phyloP scores from a whole-genome alignment of 179 eudicot species.

The Silene vulgaris region DNA sequence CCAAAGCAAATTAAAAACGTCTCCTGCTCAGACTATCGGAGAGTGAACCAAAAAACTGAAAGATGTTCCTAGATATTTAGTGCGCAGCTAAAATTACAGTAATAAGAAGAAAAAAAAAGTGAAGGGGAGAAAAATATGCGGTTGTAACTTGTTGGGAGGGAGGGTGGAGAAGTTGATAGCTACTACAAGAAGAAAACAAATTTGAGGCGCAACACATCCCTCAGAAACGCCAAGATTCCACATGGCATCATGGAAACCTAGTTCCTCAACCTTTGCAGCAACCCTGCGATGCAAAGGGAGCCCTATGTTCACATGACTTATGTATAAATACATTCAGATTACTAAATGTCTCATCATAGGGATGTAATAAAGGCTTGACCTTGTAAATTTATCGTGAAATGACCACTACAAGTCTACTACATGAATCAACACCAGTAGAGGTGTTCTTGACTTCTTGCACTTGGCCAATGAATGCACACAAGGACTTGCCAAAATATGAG shows the following conservation, averaged over 20 bases:
- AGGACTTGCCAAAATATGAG: not conserved
- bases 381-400: not conserved
- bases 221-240: constrained; percentile 22
- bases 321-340: constrained; percentile 17
- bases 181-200: not conserved
- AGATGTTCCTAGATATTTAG: not conserved
- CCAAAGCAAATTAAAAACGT: not conserved
- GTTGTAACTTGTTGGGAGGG: not conserved
- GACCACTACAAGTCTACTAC: not conserved
- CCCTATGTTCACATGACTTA: constrained; percentile 12
- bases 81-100: not conserved
- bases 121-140: not conserved
- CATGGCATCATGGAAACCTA: constrained; percentile 13
- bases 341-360: constrained; percentile 21
- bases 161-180: not conserved
- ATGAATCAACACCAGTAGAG: not conserved
- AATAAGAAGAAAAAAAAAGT: too few relatives aligned
- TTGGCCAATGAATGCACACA: not conserved
- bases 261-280: constrained; percentile 20
- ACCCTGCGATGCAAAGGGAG: constrained; percentile 12
- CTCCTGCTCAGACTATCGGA: not conserved
- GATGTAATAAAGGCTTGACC: not conserved
- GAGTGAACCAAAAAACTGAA: not conserved
- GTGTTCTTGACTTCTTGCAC: not conserved
- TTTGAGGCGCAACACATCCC: constrained; percentile 5